Conservation (phyloP, 148 eudicot species). For the Chenopodium formosanum region DNA sequence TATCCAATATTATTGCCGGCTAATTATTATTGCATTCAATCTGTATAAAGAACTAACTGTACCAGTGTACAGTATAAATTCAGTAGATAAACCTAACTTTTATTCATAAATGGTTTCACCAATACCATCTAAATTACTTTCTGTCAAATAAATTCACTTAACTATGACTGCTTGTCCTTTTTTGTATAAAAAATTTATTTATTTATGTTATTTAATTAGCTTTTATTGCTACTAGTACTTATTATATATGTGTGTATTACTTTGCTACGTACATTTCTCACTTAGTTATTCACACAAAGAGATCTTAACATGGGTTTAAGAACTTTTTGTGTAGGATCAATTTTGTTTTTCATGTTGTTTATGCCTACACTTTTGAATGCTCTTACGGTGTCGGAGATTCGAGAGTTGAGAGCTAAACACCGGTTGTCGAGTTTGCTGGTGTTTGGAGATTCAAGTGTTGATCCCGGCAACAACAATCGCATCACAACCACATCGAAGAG, state of each 20-base stretch:
- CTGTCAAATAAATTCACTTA: not conserved
- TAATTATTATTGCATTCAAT: too few species aligned
- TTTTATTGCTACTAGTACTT: not conserved
- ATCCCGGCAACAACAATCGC: slow-evolving; percentile 1
- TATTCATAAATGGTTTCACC: not conserved
- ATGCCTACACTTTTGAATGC: not conserved
- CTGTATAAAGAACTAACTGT: too few species aligned
- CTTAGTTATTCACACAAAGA: too few species aligned
- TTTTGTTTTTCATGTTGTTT: not conserved
- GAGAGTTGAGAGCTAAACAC: slow-evolving; percentile 4
- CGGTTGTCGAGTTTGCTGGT: not conserved
- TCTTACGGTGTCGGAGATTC: not conserved
- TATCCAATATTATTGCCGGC: too few species aligned
- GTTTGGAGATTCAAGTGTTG: slow-evolving; percentile 9
- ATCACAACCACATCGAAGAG: not conserved
- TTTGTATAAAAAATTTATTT: not conserved
- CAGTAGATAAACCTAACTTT: not conserved
- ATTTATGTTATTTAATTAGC: not conserved
- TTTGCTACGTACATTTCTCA: too few species aligned
- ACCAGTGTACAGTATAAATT: not conserved
- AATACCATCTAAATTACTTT: not conserved
- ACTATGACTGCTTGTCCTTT: not conserved
- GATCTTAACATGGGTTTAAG: too few species aligned
- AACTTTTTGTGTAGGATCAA: not conserved
- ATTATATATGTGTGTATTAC: too few species aligned